These are phyloP conservation scores for Cotoneaster glaucophyllus DNA, from an alignment of 306 rosid genomes.

Conservation along the genomic window DNA sequence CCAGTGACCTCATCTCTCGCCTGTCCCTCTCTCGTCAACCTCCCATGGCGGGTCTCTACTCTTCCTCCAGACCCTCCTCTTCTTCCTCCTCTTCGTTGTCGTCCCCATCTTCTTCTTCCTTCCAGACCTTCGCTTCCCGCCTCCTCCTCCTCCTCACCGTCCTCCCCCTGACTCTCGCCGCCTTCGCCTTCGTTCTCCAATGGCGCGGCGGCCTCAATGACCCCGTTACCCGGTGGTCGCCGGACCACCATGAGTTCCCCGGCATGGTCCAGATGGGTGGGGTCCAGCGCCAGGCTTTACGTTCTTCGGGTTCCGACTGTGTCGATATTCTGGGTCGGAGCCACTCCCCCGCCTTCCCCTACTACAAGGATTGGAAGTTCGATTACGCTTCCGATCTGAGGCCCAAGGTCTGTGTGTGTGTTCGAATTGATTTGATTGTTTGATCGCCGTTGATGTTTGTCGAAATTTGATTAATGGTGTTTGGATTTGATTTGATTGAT, in stretches of 20 bases:
- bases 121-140: conserved; percentile 39
- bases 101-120: conserved; percentile 23
- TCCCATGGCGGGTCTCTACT: conserved; percentile 65
- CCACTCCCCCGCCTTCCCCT: conserved; percentile 60
- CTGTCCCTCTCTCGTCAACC: conserved; percentile 5
- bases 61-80: conserved; percentile 28
- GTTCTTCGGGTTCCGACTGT: conserved; percentile 47
- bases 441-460: background rate
- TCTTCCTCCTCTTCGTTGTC: conserved; percentile 4
- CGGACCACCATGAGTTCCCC: conserved; percentile 58
- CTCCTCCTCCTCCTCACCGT: conserved; percentile 54
- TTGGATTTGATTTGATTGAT: background rate
- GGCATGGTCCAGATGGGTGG: conserved; percentile 44
- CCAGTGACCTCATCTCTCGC: background rate
- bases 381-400: conserved; percentile 52
- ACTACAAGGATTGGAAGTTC: conserved; percentile 59
- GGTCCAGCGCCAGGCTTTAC: conserved; percentile 17
- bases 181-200: conserved; percentile 79
- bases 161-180: conserved; percentile 65
- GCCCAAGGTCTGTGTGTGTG: conserved; percentile 50
- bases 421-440: background rate
- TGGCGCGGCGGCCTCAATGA: conserved; percentile 91
- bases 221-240: conserved; percentile 69
- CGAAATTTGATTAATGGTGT: background rate
- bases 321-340: conserved; percentile 31